phyloP scores from a whole-genome alignment of 805 yeast species.

The Metschnikowia colocasiae region DNA sequence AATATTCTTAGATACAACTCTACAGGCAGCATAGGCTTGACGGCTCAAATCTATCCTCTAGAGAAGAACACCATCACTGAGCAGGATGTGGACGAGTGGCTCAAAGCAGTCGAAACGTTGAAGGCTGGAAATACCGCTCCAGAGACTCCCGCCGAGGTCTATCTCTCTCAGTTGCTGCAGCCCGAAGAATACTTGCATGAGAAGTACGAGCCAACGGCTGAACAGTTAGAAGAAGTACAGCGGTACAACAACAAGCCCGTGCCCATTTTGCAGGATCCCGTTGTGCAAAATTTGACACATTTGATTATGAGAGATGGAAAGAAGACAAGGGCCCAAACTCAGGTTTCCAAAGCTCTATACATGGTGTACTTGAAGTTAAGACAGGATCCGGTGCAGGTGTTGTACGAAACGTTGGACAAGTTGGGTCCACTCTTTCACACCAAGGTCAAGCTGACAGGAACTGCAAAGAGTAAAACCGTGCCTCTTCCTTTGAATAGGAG shows the following conservation, averaged over 20 bases:
- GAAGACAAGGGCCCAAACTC: constrained; percentile 73
- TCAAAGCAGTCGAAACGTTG: constrained; percentile 40
- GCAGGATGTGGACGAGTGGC: constrained; percentile 45
- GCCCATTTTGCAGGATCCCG: constrained; percentile 65
- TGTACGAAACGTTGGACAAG: constrained; percentile 70
- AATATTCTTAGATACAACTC: constrained; percentile 8
- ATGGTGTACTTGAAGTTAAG: constrained; percentile 69
- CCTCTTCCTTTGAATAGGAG: constrained; percentile 81
- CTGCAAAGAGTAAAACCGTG: constrained; percentile 74
- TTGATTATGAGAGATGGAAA: constrained; percentile 91
- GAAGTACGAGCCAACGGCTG: constrained; percentile 56
- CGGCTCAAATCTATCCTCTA: constrained; percentile 38
- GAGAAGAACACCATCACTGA: constrained; percentile 37
- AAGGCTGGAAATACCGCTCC: constrained; percentile 31
- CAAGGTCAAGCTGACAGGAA: constrained; percentile 74
- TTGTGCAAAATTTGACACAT: constrained; percentile 72
- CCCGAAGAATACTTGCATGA: constrained; percentile 33
- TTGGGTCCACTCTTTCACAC: constrained; percentile 83
- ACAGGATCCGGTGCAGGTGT: constrained; percentile 72
- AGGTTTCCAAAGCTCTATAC: constrained; percentile 74
- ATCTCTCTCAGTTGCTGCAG: constrained; percentile 36
- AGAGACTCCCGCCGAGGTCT: constrained; percentile 34
- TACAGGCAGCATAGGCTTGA: constrained; percentile 17
- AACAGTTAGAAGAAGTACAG: constrained; percentile 59
- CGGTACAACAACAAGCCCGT: constrained; percentile 47